Evolutionary conservation across 148 eudicot species (phyloP).

Genomic region (Selenicereus undatus): DNA sequence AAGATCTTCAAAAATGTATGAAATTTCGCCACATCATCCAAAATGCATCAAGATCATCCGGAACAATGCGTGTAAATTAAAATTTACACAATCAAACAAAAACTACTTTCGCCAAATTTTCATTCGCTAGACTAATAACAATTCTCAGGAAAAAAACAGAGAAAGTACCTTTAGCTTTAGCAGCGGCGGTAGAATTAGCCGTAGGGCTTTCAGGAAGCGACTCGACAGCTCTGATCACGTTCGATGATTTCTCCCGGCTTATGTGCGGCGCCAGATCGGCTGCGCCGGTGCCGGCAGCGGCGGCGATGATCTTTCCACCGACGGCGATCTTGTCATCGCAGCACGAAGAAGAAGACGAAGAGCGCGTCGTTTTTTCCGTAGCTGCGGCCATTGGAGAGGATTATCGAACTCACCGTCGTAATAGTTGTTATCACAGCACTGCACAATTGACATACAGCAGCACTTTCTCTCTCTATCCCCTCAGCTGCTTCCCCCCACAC

Average conservation of each 20-base stretch:
- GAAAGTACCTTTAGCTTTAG: conserved; percentile 27
- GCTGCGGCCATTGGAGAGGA: conserved; percentile 55
- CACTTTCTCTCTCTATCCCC: conserved; percentile 12
- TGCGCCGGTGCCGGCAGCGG: conserved; percentile 1
- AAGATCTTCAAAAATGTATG: not conserved
- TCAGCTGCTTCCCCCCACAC: conserved; percentile 10
- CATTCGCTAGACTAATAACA: not conserved
- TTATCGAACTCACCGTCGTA: conserved; percentile 26
- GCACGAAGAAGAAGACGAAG: conserved; percentile 19
- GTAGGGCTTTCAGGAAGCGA: conserved; percentile 32
- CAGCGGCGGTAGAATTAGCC: conserved; percentile 20
- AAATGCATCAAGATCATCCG: not conserved
- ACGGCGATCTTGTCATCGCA: conserved; percentile 3
- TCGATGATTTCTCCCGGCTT: conserved; percentile 10
- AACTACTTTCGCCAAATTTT: not conserved
- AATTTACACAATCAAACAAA: not conserved
- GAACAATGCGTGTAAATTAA: not conserved
- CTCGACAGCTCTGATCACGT: conserved; percentile 34
- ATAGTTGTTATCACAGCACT: conserved; percentile 11
- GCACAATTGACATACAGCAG: conserved; percentile 38
- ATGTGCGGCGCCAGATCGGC: conserved; percentile 14
- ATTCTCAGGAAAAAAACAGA: not conserved
- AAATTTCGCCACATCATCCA: not conserved
- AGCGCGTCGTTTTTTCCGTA: conserved; percentile 44
- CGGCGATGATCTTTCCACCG: not conserved